Conservation (phyloP, 805 yeast genomes). For the Cyberlindnera meyerae region DNA sequence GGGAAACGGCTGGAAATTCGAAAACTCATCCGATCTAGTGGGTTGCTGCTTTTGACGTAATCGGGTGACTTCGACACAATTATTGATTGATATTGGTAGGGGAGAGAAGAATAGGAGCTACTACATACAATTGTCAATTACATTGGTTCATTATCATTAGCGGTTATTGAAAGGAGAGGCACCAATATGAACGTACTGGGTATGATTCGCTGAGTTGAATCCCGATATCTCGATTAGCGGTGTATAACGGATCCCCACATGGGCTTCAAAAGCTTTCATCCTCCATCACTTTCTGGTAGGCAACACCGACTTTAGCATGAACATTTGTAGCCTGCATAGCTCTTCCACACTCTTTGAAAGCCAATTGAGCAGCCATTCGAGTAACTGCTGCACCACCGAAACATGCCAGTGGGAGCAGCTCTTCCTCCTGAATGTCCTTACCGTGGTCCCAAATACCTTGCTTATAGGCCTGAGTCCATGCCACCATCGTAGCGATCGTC, state of each 20-base stretch:
- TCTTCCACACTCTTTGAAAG: constrained; percentile 62
- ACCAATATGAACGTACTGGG: too few species aligned
- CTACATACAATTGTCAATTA: too few species aligned
- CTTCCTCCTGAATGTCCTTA: constrained; percentile 26
- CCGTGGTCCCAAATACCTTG: constrained; percentile 52
- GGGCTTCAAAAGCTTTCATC: constrained; percentile 3
- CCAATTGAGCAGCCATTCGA: constrained; percentile 57
- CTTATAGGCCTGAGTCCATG: constrained; percentile 72
- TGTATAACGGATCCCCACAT: too few species aligned
- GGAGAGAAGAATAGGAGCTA: too few species aligned
- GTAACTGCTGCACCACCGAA: constrained; percentile 70
- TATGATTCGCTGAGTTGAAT: too few species aligned
- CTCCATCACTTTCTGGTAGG: constrained; percentile 36
- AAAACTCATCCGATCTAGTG: too few species aligned
- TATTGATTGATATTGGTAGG: too few species aligned
- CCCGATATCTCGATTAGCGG: too few species aligned
- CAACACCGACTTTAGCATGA: constrained; percentile 59
- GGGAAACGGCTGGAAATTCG: too few species aligned
- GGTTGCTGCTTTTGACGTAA: constrained; percentile 3
- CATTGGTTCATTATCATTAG: too few species aligned
- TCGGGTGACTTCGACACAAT: neutral
- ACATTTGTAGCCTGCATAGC: constrained; percentile 84
- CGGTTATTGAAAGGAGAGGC: too few species aligned
- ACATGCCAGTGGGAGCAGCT: constrained; percentile 48
- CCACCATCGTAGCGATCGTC: constrained; percentile 70